phyloP scores from a whole-genome alignment of 202 grass and related monocot genomes.

The Hordeum pubiflorum region DNA sequence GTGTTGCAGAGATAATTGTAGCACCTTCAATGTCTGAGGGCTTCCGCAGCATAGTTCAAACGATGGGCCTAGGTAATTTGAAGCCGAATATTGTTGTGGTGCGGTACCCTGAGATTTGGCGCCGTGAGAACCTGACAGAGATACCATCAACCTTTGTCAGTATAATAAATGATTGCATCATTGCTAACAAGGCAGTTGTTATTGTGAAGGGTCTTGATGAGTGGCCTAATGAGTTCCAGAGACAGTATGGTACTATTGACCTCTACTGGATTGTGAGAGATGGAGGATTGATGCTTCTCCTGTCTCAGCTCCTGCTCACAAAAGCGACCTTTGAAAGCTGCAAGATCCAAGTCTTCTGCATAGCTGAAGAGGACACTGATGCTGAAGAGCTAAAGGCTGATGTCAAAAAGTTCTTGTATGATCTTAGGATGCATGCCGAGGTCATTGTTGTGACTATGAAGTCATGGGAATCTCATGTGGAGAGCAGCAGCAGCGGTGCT shows the following conservation, averaged over 20 bases:
- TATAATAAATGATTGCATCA: slow-evolving; percentile 98
- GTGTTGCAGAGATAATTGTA: slow-evolving; percentile 89
- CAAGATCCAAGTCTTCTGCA: slow-evolving; percentile 98
- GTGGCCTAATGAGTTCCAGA: slow-evolving; percentile 96
- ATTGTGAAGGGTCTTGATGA: slow-evolving; percentile 98
- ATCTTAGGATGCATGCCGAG: slow-evolving; percentile 95
- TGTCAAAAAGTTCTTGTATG: slow-evolving; percentile 95
- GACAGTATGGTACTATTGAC: slow-evolving; percentile 90
- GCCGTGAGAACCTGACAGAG: slow-evolving; percentile 77
- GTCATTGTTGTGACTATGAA: slow-evolving; percentile 91
- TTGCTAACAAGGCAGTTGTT: slow-evolving; percentile 96
- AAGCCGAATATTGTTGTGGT: slow-evolving; percentile 98
- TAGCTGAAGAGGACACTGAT: slow-evolving; percentile 89
- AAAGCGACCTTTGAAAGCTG: slow-evolving; percentile 91
- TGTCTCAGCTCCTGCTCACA: slow-evolving; percentile 90
- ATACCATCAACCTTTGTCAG: slow-evolving; percentile 97
- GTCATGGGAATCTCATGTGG: slow-evolving; percentile 64
- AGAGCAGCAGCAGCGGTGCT: slow-evolving; percentile 28
- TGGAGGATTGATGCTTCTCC: slow-evolving; percentile 89
- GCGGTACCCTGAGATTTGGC: slow-evolving; percentile 98
- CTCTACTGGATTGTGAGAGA: slow-evolving; percentile 99
- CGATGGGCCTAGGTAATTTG: slow-evolving; percentile 94
- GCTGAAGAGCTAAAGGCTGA: slow-evolving; percentile 93
- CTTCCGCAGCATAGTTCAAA: slow-evolving; percentile 85
- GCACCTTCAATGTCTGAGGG: slow-evolving; percentile 90